These are phyloP conservation scores for Heliamphora exappendiculata DNA, from an alignment of 148 eudicot genomes.

Conservation along the genomic window DNA sequence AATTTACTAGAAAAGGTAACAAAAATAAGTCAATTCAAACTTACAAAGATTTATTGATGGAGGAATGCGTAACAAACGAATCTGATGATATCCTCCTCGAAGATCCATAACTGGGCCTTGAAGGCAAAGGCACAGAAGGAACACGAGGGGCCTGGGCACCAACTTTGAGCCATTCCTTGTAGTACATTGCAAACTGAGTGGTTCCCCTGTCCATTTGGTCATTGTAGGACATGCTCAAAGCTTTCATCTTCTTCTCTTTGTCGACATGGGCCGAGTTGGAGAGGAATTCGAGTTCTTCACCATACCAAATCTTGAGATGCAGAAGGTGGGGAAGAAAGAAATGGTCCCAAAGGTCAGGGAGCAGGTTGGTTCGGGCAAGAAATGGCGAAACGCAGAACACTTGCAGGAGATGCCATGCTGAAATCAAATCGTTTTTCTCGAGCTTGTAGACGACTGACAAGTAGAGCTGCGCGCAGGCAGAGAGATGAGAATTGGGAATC, in stretches of 20 bases:
- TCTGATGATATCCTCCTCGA: constrained; percentile 31
- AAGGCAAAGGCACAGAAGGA: constrained; percentile 50
- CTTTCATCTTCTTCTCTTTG: constrained; percentile 24
- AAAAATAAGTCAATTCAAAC: constrained; percentile 4
- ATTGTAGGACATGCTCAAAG: constrained; percentile 24
- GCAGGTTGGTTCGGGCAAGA: constrained; percentile 35
- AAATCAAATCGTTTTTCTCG: constrained; percentile 34
- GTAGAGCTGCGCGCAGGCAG: constrained; percentile 50
- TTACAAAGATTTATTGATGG: constrained; percentile 36
- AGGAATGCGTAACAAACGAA: constrained; percentile 18
- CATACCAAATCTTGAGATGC: constrained; percentile 44
- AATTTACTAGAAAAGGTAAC: not conserved
- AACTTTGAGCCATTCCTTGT: constrained; percentile 41
- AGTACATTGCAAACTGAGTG: constrained; percentile 31
- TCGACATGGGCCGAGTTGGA: constrained; percentile 10
- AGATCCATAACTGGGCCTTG: constrained; percentile 12
- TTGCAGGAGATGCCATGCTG: constrained; percentile 33
- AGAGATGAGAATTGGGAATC: constrained; percentile 22
- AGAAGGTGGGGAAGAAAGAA: constrained; percentile 51
- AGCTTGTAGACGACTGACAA: constrained; percentile 39
- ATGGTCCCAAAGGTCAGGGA: constrained; percentile 52
- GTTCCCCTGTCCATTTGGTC: constrained; percentile 40
- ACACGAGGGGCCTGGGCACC: constrained; percentile 31
- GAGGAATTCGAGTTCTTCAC: constrained; percentile 24
- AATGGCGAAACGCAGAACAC: constrained; percentile 40